Evolutionary conservation across 2,329 filamentous ascomycete species (phyloP), one percentile per base, ranked within the genome.

Genomic region (Rosellinia necatrix): DNA sequence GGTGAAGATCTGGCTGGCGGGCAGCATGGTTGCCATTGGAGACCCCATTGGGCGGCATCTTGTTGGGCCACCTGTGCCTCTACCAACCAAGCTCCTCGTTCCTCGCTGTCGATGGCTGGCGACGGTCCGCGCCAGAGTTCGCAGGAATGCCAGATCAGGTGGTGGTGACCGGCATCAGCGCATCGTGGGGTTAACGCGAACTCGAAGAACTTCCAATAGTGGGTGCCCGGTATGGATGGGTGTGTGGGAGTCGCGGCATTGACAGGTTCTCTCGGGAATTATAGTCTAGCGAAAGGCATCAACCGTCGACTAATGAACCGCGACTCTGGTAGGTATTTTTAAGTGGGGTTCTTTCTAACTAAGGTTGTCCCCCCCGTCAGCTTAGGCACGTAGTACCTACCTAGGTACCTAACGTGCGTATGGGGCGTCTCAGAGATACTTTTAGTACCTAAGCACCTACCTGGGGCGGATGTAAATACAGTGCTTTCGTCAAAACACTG

Each of bases 1-100:
- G 73, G 57, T 78, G 74, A 55, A 82, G 68, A 58, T 81, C 77
- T 53, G 77, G 75, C 60, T 73, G 66, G 68, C 75, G 68, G 66
- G 68, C 64, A 62, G 53, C 60, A 49, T 53, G 59, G 59, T 58
- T 64, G 64, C 68, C 66, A 53, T 71, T 69, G 41, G 64, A 56
- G 47, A 70, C 47, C 38, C 68, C 66, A 65, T 70, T 70, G 15
- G 67, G 68, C 38, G 67, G 58, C 69, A 71, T 71, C 41, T 59
- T 74, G 58, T 53, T 49, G 48, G 50, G 43, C 10, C 40, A 38
- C 34, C 37, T 40, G n/a, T n/a, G n/a, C n/a, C n/a, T n/a, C n/a
- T n/a, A n/a, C n/a, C n/a, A n/a, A n/a, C n/a, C 29, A 27, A 35
- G 49, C 38, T 57, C 24, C 29, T 41, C 21, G 49, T 59, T 46